Evolutionary conservation across 108 stramenopile species (phyloP).

Genomic region (Cyclotella atomus): DNA sequence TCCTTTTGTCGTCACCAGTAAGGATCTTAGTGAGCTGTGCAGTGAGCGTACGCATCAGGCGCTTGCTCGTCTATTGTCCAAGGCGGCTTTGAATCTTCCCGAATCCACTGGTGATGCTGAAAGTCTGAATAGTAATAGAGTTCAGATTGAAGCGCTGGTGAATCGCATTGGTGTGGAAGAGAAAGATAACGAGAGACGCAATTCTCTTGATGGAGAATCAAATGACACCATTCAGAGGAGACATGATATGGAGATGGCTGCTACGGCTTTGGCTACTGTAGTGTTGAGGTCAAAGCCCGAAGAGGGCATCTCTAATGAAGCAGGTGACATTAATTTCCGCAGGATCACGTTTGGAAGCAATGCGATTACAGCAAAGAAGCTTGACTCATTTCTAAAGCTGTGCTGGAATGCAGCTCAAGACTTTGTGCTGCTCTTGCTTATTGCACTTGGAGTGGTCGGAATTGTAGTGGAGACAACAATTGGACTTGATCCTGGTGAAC

Average conservation of each 20-base stretch:
- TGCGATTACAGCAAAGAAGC: constrained; percentile 70
- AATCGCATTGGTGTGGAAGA: constrained; percentile 53
- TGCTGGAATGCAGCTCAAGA: constrained; percentile 94
- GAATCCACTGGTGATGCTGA: constrained; percentile 12
- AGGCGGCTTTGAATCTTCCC: constrained; percentile 50
- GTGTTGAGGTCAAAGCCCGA: constrained; percentile 72
- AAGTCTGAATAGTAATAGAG: constrained; percentile 17
- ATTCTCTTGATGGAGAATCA: constrained; percentile 39
- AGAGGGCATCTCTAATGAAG: constrained; percentile 57
- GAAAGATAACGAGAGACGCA: constrained; percentile 34
- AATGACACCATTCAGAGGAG: constrained; percentile 40
- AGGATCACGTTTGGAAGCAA: constrained; percentile 74
- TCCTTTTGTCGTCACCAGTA: constrained; percentile 44
- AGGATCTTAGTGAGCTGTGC: constrained; percentile 62
- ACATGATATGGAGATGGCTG: constrained; percentile 71
- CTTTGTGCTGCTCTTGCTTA: constrained; percentile 92
- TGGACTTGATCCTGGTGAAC: constrained; percentile 64
- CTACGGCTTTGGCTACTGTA: constrained; percentile 67
- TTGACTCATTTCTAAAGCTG: constrained; percentile 77
- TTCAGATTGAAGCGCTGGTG: constrained; percentile 61
- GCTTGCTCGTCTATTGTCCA: constrained; percentile 62
- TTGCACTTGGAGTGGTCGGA: constrained; percentile 85
- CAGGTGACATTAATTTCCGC: constrained; percentile 67
- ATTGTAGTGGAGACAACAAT: constrained; percentile 78
- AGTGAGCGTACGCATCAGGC: constrained; percentile 64